Evolutionary conservation across 2,329 filamentous ascomycete genomes (phyloP).

Genomic region (Aspergillus tanneri): DNA sequence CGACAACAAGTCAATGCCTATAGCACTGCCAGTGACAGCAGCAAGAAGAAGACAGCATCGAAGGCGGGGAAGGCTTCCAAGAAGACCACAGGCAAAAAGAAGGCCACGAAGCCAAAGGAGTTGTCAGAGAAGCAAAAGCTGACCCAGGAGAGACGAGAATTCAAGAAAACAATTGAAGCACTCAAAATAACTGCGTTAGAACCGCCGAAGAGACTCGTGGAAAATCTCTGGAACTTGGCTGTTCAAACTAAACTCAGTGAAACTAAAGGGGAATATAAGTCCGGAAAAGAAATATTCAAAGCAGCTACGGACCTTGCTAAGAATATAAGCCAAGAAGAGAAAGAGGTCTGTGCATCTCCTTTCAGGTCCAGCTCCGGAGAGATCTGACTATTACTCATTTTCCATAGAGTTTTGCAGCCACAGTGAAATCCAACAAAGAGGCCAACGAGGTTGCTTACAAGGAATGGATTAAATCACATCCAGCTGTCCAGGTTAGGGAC

Average conservation of each 20-base stretch:
- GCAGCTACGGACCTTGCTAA: conserved; percentile 18
- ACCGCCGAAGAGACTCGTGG: conserved; percentile 38
- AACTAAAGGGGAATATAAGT: conserved; percentile 2
- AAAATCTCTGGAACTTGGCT: conserved; percentile 25
- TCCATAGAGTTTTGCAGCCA: conserved; percentile 54
- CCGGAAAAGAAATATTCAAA: conserved; percentile 20
- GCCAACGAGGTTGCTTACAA: conserved; percentile 48
- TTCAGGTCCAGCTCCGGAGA: neutral
- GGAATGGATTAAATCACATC: conserved; percentile 56
- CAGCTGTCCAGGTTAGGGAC: conserved; percentile 56
- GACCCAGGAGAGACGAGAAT: conserved; percentile 31
- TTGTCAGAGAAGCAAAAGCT: conserved; percentile 33
- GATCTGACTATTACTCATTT: conserved; percentile 10
- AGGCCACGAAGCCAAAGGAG: conserved; percentile 25
- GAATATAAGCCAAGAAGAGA: conserved; percentile 19
- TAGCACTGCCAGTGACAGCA: conserved; percentile 31
- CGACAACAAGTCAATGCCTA: conserved; percentile 28
- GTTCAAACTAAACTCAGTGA: conserved; percentile 21
- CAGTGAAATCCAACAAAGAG: conserved; percentile 49
- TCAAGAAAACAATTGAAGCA: conserved; percentile 31
- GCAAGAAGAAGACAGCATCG: conserved; percentile 20
- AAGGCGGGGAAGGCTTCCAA: conserved; percentile 18
- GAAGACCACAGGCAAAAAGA: conserved; percentile 17
- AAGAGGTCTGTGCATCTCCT: conserved; percentile 21
- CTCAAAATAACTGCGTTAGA: conserved; percentile 36